A percentile compares a stretch with the other conserved stretches of the same genome.
Evolutionary conservation across 805 yeast species (phyloP).

Genomic region (Lipomyces yamadae): DNA sequence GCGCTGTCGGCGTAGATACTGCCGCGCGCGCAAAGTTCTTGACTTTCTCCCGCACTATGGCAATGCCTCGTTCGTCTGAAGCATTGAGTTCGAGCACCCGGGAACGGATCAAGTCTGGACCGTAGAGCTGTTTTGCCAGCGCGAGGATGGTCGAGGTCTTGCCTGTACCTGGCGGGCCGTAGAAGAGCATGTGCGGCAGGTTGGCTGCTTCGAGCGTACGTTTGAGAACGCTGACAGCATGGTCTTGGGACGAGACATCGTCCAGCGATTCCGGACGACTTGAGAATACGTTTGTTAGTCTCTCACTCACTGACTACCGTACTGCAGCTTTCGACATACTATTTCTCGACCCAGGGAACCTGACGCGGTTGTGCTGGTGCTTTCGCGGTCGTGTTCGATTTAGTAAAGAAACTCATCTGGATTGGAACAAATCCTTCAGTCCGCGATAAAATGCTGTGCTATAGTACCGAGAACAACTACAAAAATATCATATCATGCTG

Average conservation of each 20-base stretch:
- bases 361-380: conserved; percentile 23
- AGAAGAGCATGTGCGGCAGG: conserved; percentile 87
- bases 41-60: conserved; percentile 82
- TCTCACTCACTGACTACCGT: background rate
- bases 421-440: background rate
- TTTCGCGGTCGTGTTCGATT: background rate
- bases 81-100: conserved; percentile 86
- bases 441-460: background rate
- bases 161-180: conserved; percentile 95
- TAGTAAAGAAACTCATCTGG: conserved; percentile 6
- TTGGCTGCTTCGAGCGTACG: conserved; percentile 79
- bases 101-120: conserved; percentile 67
- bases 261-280: conserved; percentile 83
- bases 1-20: conserved; percentile 76
- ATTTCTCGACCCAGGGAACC: conserved; percentile 90
- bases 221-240: conserved; percentile 81
- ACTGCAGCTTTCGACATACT: conserved; percentile 48
- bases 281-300: background rate
- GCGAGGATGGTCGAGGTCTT: conserved; percentile 89
- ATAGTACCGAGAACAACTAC: background rate
- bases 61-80: conserved; percentile 88
- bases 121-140: conserved; percentile 76
- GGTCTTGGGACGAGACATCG: conserved; percentile 91
- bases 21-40: conserved; percentile 85
- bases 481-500: background rate